Evolutionary conservation across 192 early-diverging fungal genomes (phyloP).

Genomic region (Umbelopsis ramanniana): DNA sequence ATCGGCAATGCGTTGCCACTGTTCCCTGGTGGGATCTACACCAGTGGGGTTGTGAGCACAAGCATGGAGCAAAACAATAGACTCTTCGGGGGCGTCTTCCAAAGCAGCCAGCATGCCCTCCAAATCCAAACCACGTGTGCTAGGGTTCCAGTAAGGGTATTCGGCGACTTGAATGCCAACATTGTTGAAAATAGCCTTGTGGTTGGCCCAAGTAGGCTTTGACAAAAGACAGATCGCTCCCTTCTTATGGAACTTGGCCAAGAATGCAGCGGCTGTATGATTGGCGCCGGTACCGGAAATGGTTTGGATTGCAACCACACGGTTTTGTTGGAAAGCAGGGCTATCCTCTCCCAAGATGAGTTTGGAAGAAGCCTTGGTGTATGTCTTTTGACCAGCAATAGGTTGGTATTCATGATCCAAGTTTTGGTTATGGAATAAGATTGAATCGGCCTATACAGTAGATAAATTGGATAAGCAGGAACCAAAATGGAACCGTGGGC

Average conservation of each 20-base stretch:
- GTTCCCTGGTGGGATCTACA: conserved; percentile 92
- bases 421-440: conserved; percentile 66
- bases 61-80: conserved; percentile 91
- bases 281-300: conserved; percentile 97
- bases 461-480: neutral
- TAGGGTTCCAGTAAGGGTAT: conserved; percentile 91
- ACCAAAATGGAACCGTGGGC: too few relatives aligned
- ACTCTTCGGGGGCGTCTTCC: conserved; percentile 71
- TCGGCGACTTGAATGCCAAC: conserved; percentile 84
- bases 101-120: conserved; percentile 75
- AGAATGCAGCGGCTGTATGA: conserved; percentile 83
- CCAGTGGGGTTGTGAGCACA: conserved; percentile 99
- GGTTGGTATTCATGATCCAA: conserved; percentile 95
- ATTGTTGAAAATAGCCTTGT: conserved; percentile 85
- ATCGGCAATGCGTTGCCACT: conserved; percentile 93
- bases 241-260: conserved; percentile 70
- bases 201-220: conserved; percentile 98
- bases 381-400: conserved; percentile 81
- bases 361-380: conserved; percentile 78
- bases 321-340: conserved; percentile 30
- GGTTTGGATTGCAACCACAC: conserved; percentile 72
- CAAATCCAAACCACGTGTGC: conserved; percentile 77
- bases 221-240: conserved; percentile 81
- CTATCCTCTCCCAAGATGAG: conserved; percentile 85
- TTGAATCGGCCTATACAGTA: conserved; percentile 68